Base-by-base conservation (phyloP, 2,329 filamentous ascomycete genomes). In the Scorias spongiosa region DNA sequence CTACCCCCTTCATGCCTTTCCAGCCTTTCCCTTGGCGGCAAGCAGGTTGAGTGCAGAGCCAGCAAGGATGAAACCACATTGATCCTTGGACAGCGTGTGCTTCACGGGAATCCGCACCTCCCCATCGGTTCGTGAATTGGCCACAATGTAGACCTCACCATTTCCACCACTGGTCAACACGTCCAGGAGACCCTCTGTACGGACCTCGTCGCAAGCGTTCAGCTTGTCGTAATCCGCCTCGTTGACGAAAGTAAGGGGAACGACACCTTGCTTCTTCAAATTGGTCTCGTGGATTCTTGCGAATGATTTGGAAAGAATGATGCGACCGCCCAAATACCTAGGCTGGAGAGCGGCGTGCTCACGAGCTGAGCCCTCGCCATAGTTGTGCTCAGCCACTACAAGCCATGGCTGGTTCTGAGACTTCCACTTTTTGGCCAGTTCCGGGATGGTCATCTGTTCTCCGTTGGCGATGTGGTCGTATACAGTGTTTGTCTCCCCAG, bases 301-400 rank as follows among this genome's bases (percentile, higher is more conserved):
- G 59, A 94, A 93, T 32, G 76, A 83, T 70, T 94, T 94, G 45
- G 81, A 73, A 14, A 93, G 73, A 46, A 94, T 86, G 57, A 93
- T 72, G 41, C 84, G 75, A 15, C 84, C 85, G 46, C 87, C 88
- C 2, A 94, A 79, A 66, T 88, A 93, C n/a, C 87, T 75, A 2
- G 87, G 88, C 63, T 94, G 87, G 30, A 94, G 71, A 1, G 87
- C 87, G 17, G 87, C 87, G 66, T 94, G 87, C 63, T 94, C 87
- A 51, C 87, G 76, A 2, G 87, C 86, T 42, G 81, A 87, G 14
- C 87, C 87, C 64, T 94, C 87, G 51, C 88, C 87, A 67, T 94
- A 94, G 73, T 98, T 98, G 68, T 93, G 86, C 69, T 98, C 91
- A 14, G 89, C 91, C 26, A 98, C 84, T 10, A 96, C 87, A 45